Evolutionary conservation across 768 basidiomycete genomes (phyloP), one percentile per base, ranked within the genome.

Genomic region (Cystofilobasidium ferigula): DNA sequence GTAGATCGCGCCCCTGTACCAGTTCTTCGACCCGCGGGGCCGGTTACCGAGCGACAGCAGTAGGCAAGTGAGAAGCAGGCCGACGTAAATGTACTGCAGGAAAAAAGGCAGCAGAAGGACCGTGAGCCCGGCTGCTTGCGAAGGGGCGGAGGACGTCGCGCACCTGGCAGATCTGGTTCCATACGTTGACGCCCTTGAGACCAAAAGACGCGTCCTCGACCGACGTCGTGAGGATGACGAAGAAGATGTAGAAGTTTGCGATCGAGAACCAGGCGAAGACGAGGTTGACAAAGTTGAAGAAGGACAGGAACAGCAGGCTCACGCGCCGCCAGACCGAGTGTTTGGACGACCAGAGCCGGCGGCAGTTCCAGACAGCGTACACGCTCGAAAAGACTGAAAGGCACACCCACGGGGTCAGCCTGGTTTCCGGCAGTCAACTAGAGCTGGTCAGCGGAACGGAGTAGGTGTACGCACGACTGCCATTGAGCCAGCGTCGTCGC

Each of bases 341-440:
- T 0, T 88, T 89, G 34, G 86, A 90, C 54, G 79, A 82, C 78
- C 86, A 77, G 43, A 88, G 85, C 77, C 87, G 89, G 9, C 87
- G 83, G 48, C 83, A 80, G 77, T 98, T 92, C 3, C 88, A 88
- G 53, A 97, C 83, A 2, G 94, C 88, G 76, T 97, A 99, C 9
- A 89, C 86, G 70, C 73, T 7, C 89, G 94, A 94, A 76, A 99
- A 99, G 84, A 99, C 95, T 94, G n/a, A n/a, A n/a, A n/a, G 0
- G 92, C 89, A 16, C 92, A 84, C 82, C 86, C 43, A 28, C 86
- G 9, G 92, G 93, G 71, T n/a, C n/a, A n/a, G n/a, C n/a, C n/a
- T n/a, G 97, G 97, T 78, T 97, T 90, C 7, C 57, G 42, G 13
- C 47, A 1, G 89, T 57, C 65, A 26, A 71, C 5, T 13, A 58